Base-by-base conservation (phyloP, 352 stramenopile species). In the Stramenopiles sp. region DNA sequence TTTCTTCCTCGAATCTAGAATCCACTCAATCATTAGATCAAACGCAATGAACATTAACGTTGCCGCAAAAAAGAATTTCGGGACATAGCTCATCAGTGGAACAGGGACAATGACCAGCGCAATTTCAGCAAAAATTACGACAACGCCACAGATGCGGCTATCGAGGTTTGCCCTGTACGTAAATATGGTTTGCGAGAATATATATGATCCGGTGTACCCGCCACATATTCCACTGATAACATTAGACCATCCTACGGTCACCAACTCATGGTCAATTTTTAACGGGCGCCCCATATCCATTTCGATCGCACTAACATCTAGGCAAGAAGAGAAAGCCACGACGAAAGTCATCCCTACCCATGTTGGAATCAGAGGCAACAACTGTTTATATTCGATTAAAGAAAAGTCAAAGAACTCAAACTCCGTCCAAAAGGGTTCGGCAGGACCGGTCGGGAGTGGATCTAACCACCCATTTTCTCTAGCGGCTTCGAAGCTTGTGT, bases 101-200 rank as follows among this genome's bases (percentile, higher is more conserved):
- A 98, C 79, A 25, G 93, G 92, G 32, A 95, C 75, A 1, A 97
- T 75, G 34, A 92, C 81, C 31, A 96, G 84, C 31, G 84, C 85
- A 63, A 94, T 88, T 79, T 95, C 89, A 32, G 80, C 88, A 49
- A 88, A 53, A 48, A 94, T 92, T 75, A 96, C 88, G 34, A 92
- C 88, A 1, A 94, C 68, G 48, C 92, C 92, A 73, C 96, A 91
- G 68, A 92, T 84, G 12, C 90, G 82, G 35, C 86, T 92, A 77
- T 95, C 90, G 78, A 87, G 88, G 74, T 89, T 88, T 77, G 90
- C 94, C 1, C 89, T 85, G 80, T 91, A 96, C 30, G 92, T 97
- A 81, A 99, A 98, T 76, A 98, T 96, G 25, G 92, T 98, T 84
- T 98, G 94, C 34, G 85, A 95, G 81, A 99, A 99, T 76, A 98